Conservation (phyloP, 2,329 filamentous ascomycete genomes). For the Colletotrichum sp. region DNA sequence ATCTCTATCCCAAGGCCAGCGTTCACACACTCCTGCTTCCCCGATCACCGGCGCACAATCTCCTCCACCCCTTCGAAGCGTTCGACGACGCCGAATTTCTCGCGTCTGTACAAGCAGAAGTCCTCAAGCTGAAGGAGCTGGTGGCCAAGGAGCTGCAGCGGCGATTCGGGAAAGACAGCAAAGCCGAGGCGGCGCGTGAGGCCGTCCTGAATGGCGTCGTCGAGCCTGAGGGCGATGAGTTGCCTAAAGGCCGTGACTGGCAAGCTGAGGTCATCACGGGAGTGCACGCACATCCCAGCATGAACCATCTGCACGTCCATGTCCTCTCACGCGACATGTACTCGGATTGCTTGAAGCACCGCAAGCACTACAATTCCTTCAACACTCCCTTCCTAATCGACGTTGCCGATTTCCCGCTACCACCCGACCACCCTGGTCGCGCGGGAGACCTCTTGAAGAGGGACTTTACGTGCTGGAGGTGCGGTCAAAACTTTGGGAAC, state of each 20-base stretch:
- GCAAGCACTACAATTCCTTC: constrained; percentile 94
- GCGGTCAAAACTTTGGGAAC: constrained; percentile 75
- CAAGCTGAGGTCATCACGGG: constrained; percentile 74
- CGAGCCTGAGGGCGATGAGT: constrained; percentile 44
- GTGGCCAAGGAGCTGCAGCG: constrained; percentile 79
- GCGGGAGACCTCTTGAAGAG: constrained; percentile 62
- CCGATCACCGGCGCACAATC: constrained; percentile 64
- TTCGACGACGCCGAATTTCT: constrained; percentile 77
- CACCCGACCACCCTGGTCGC: constrained; percentile 56
- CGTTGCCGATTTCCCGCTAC: constrained; percentile 80
- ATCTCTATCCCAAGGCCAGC: constrained; percentile 84
- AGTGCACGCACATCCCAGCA: constrained; percentile 86
- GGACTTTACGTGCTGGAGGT: constrained; percentile 85
- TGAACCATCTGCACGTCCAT: constrained; percentile 92
- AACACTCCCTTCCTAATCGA: constrained; percentile 82
- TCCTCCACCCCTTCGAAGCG: constrained; percentile 77
- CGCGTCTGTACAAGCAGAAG: constrained; percentile 64
- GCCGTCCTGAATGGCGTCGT: constrained; percentile 68
- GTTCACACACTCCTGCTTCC: constrained; percentile 90
- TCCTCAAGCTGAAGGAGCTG: constrained; percentile 63
- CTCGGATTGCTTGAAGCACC: constrained; percentile 74
- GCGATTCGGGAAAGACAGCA: constrained; percentile 67
- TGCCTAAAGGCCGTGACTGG: constrained; percentile 83
- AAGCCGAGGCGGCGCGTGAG: constrained; percentile 66
- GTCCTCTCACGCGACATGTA: constrained; percentile 82